Evolutionary conservation across 2,329 filamentous ascomycete genomes (phyloP), one percentile per base, ranked within the genome.

Genomic region (Lachnellula arida): DNA sequence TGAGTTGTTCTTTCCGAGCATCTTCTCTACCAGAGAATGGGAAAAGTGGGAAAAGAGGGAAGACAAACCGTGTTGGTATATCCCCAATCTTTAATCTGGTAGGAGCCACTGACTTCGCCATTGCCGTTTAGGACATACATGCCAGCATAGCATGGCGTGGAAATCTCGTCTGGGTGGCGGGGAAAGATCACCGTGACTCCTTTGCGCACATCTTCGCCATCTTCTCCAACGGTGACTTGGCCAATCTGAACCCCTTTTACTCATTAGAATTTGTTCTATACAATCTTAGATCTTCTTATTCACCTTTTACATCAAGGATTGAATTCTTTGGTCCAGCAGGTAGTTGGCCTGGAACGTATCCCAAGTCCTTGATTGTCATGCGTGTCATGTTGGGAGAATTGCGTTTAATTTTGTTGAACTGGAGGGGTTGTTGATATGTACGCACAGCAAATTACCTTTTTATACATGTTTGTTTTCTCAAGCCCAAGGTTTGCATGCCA

Each of bases 111-210:
- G 7, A 69, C 57, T 58, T 68, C 65, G 19, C 67, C 66, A 35
- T 68, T 68, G 15, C 67, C 67, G 48, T 69, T 68, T 4, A 69
- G 51, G 0, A 56, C 65, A 51, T 67, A 61, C 22, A 68, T 57
- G 8, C 60, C 65, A 2, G 66, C 67, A 57, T 68, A 68, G 42
- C 66, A 69, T 6, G 67, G 65, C 11, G 63, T 60, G 9, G 57
- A 52, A 4, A 67, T 68, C 3, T 66, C 61, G 50, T 65, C 57
- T 6, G 64, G 62, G 28, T 61, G 54, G 19, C 67, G 63, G 8
- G 67, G 66, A 2, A 69, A 56, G 40, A 69, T 68, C 5, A 68
- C 56, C 14, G 67, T 69, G 14, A 68, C 65, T 5, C 67, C 67
- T 34, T 65, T 62, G 11, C 59, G 55, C 9, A 64, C 60, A 40